Evolutionary conservation across 371 early-diverging fungal species (phyloP), one percentile per base, ranked within the genome.

Genomic region (Amoeboaphelidium occidentale): DNA sequence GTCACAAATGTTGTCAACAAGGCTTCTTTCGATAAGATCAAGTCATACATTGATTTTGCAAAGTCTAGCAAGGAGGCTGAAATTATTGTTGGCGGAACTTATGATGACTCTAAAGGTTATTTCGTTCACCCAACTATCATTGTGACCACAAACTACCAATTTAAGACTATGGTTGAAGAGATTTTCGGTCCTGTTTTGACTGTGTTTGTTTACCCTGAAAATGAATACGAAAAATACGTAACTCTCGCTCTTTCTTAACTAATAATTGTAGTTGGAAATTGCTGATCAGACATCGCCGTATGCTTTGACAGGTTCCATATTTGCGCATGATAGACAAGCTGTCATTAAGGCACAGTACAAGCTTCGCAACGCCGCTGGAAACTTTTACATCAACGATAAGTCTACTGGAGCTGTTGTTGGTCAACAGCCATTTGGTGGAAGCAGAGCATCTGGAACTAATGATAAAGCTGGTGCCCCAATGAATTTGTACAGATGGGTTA

Each of bases 311-410:
- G 87, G 82, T 51, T 70, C 83, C 27, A 59, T 69, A 43, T 96
- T 96, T 68, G 87, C 92, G 27, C 64, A 72, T 57, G 88, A 88
- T 55, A 79, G 93, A 53, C 63, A 68, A 46, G 80, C 84, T 6
- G 66, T 84, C 45, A 65, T 82, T 25, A 55, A 60, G 20, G 87
- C 79, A 43, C 65, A 74, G 56, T 76, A 80, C 59, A 61, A 68
- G 50, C 73, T 96, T 51, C 78, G 88, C 48, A 63, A 92, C 64
- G 74, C 84, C 23, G 84, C 88, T 10, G 97, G 97, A 48, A 96
- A 96, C 78, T 92, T 96, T 55, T 96, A 96, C 65, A 79, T 96
- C 61, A 96, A 96, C 62, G 97, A 96, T 69, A 96, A 96, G 67
- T 84, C 77, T 60, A 94, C 96, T 28, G 96, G 96, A 48, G 93